These are phyloP conservation scores for Ploettnerulaceae sp. DNA, from an alignment of 2,329 filamentous ascomycete genomes.

Conservation along the genomic window DNA sequence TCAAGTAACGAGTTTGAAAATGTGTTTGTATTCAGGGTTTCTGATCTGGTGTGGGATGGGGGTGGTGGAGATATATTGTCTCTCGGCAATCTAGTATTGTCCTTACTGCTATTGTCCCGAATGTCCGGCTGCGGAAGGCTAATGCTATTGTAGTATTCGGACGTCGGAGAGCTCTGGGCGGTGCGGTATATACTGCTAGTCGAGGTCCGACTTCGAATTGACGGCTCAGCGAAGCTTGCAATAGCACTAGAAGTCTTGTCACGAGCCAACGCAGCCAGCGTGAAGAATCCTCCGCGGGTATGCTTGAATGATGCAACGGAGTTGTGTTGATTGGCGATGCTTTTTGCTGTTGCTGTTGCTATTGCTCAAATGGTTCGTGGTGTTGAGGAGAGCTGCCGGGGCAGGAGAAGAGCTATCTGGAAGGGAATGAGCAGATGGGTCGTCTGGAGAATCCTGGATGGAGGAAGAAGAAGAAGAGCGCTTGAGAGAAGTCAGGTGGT, in stretches of 20 bases:
- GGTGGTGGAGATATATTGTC: conserved; percentile 6
- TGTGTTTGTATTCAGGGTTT: conserved; percentile 10
- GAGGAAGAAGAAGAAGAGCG: conserved; percentile 5
- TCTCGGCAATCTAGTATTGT: conserved; percentile 4
- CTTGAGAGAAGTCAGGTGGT: conserved; percentile 8
- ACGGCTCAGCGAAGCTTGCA: conserved; percentile 30
- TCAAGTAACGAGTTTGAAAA: conserved; percentile 26
- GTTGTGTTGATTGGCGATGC: conserved; percentile 28
- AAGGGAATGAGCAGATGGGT: conserved; percentile 2
- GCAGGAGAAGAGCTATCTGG: background rate
- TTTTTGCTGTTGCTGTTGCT: too few species aligned
- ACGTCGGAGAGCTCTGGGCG: conserved; percentile 20
- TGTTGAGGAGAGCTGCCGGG: conserved; percentile 1
- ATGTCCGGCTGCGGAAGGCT: background rate
- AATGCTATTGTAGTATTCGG: conserved; percentile 5
- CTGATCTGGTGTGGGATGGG: conserved; percentile 9
- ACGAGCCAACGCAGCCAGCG: conserved; percentile 31
- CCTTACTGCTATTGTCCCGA: conserved; percentile 10
- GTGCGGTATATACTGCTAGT: conserved; percentile 25
- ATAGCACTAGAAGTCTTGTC: conserved; percentile 32
- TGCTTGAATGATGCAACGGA: conserved; percentile 23
- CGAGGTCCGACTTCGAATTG: conserved; percentile 24
- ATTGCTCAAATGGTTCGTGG: conserved; percentile 6
- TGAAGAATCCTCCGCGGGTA: conserved; percentile 28
- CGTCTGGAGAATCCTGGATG: conserved; percentile 1